Conservation (phyloP, 23 red algal species). For the Gracilariopsis chorda region DNA sequence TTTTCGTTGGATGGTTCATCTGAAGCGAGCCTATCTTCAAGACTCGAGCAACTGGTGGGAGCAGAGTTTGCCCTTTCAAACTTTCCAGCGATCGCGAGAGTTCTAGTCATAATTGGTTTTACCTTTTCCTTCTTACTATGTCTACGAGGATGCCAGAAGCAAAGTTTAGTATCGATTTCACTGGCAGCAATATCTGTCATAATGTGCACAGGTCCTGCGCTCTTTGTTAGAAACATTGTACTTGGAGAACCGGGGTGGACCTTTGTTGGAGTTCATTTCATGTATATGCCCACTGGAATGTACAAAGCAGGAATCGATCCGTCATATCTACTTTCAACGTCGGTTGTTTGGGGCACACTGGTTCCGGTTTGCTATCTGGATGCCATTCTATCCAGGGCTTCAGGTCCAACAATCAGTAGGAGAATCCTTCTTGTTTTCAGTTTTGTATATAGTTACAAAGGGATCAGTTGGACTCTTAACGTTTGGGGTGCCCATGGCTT, state of each 20-base stretch:
- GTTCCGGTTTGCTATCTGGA: conserved; percentile 43
- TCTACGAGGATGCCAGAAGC: neutral
- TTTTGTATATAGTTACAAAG: neutral
- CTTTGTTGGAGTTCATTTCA: conserved; percentile 11
- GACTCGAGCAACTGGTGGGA: neutral
- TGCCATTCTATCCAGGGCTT: neutral
- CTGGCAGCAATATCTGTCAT: neutral
- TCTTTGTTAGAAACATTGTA: neutral
- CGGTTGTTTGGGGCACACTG: conserved; percentile 6
- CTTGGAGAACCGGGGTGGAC: conserved; percentile 26
- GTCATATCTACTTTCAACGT: conserved; percentile 20
- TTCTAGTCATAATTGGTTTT: neutral
- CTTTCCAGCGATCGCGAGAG: neutral
- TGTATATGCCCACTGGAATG: conserved; percentile 29
- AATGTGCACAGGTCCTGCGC: neutral
- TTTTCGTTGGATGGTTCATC: conserved; percentile 30
- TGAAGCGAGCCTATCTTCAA: neutral
- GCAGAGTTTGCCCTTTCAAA: conserved; percentile 21
- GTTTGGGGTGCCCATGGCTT: conserved; percentile 43
- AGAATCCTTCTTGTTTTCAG: neutral
- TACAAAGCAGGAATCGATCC: conserved; percentile 11
- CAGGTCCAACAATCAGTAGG: neutral
- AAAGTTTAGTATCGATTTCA: neutral
- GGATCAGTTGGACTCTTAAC: conserved; percentile 20
- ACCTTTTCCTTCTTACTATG: neutral